Base-by-base conservation (phyloP, 2,329 filamentous ascomycete species). In the Pyrenochaeta sp. region DNA sequence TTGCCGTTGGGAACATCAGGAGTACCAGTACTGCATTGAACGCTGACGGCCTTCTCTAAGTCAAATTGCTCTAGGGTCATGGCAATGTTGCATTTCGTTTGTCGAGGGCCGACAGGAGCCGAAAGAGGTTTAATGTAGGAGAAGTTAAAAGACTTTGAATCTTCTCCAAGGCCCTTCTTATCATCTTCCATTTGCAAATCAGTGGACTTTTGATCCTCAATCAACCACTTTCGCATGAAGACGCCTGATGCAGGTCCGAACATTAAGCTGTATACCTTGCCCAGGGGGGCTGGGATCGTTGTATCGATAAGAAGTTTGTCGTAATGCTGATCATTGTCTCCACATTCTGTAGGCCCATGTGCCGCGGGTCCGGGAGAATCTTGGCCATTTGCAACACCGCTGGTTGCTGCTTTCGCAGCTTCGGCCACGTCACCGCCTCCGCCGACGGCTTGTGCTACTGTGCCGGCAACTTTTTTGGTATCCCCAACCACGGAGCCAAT, bases 1-100 rank as follows among this genome's bases (percentile, higher is more conserved):
- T 91, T 96, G 22, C 94, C 94, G 65, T 86, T 96, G 0, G 94
- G 94, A 2, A 99, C 94, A 68, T 99, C 95, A 0, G 94, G 94
- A 10, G 88, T 99, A 63, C 93, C 88, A 0, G 91, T 96, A 20
- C 84, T 86, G 43, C 90, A 85, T 3, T 85, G 84, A n/a, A 99
- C 79, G 38, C 87, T 89, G 43, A 96, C 84, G 2, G 89, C 84
- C 68, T 92, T 96, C 42, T 97, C 93, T 11, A 95, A 78, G 67
- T 99, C 93, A 20, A 95, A 78, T 31, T 81, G 79, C 48, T 97
- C 92, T n/a, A 99, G 67, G 4, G 81, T 88, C 72, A 96, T 91
- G 1, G 84, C 88, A 35, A 90, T 91, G 45, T 95, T 87, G 69
- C 94, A 99, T 66, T 96, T 96, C 9, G 94, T 99, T 74, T 96